Conservation (phyloP, 768 basidiomycete species). For the Cystobasidiopsis lactophilus region DNA sequence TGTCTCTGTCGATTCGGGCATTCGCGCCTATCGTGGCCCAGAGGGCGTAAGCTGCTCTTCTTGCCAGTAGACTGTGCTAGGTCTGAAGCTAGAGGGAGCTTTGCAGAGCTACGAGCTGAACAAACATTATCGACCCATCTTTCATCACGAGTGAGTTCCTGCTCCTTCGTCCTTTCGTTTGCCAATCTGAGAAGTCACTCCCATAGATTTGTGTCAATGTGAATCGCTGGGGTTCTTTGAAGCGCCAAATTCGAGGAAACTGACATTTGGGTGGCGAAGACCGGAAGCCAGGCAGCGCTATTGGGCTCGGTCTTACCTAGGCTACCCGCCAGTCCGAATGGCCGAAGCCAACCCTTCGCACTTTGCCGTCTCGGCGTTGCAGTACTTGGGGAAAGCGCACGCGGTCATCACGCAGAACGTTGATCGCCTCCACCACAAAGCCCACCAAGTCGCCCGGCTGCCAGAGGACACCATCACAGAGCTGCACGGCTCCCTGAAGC, state of each 20-base stretch:
- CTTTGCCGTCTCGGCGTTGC: slow-evolving; percentile 9
- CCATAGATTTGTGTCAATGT: too few relatives aligned
- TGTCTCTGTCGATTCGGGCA: slow-evolving; percentile 26
- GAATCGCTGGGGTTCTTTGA: too few relatives aligned
- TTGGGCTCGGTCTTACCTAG: slow-evolving; percentile 10
- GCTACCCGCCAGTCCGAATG: slow-evolving; percentile 10
- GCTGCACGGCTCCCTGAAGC: slow-evolving; percentile 11
- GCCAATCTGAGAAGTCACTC: too few relatives aligned
- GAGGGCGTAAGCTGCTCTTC: slow-evolving; percentile 16
- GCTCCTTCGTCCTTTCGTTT: not conserved
- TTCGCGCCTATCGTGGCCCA: slow-evolving; percentile 26
- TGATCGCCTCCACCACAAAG: slow-evolving; percentile 11
- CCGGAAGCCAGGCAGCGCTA: slow-evolving; percentile 8
- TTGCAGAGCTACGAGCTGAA: slow-evolving; percentile 6
- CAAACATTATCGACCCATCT: slow-evolving; percentile 8
- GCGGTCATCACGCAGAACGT: slow-evolving; percentile 11
- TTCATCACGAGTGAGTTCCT: slow-evolving; percentile 11
- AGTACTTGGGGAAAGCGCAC: slow-evolving; percentile 1
- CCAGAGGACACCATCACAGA: slow-evolving; percentile 1
- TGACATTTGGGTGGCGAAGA: too few relatives aligned
- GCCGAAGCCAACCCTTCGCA: slow-evolving; percentile 9
- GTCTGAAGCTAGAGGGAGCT: not conserved
- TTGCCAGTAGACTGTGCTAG: too few relatives aligned
- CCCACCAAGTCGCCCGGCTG: not conserved
- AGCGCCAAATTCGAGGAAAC: too few relatives aligned